A percentile compares a stretch with the other conserved stretches of the same genome.
These are phyloP conservation scores for Aspergillus sclerotiicarbonarius DNA, from an alignment of 495 filamentous ascomycete genomes.

Conservation along the genomic window DNA sequence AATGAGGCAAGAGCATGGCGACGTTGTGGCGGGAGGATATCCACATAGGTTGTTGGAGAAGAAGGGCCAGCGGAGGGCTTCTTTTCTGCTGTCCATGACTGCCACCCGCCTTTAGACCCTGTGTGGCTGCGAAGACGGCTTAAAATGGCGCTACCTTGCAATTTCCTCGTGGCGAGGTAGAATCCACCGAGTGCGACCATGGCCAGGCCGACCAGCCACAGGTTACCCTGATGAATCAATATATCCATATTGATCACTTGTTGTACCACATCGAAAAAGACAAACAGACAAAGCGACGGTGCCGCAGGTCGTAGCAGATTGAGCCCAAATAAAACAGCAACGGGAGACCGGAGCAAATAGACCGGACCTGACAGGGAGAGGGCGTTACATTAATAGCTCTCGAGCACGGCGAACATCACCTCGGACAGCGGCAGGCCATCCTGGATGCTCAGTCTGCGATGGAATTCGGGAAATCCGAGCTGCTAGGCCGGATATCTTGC, in stretches of 20 bases:
- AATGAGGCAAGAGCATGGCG: conserved; percentile 47
- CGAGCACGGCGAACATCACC: not conserved
- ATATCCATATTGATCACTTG: conserved; percentile 10
- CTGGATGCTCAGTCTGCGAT: not conserved
- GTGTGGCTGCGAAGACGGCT: conserved; percentile 29
- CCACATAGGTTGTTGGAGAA: conserved; percentile 37
- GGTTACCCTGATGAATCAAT: conserved; percentile 13
- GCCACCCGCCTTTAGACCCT: conserved; percentile 47
- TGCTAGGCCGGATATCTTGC: not conserved
- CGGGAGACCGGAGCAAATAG: not conserved
- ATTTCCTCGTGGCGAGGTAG: conserved; percentile 16
- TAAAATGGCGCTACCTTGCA: conserved; percentile 14
- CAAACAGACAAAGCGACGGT: not conserved
- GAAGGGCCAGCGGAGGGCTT: conserved; percentile 28
- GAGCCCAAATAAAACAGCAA: not conserved
- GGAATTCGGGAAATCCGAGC: not conserved
- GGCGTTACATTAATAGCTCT: not conserved
- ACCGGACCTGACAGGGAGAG: not conserved
- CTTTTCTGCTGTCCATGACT: conserved; percentile 54
- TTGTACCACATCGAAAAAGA: not conserved
- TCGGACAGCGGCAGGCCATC: not conserved
- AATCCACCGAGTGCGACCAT: conserved; percentile 24
- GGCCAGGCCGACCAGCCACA: conserved; percentile 26
- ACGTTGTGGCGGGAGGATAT: conserved; percentile 56
- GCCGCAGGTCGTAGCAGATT: not conserved